Conservation (phyloP, 2,329 filamentous ascomycete genomes). For the Penicillium decumbens region DNA sequence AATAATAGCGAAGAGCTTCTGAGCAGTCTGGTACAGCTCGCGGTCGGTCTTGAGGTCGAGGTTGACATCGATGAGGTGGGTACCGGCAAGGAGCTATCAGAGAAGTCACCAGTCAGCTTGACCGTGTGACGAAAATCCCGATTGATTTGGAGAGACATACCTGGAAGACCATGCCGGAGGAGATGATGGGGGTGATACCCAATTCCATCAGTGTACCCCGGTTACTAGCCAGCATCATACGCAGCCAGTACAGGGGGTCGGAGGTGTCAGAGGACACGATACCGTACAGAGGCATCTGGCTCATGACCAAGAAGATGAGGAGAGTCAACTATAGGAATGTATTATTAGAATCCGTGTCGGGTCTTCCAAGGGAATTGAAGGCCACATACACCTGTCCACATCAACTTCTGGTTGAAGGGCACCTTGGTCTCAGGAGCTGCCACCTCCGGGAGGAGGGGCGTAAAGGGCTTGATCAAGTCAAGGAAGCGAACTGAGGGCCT, state of each 20-base stretch:
- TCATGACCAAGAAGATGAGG: slow-evolving; percentile 99
- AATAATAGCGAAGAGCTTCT: slow-evolving; percentile 98
- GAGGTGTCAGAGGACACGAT: slow-evolving; percentile 99
- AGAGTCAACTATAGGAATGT: slow-evolving; percentile 63
- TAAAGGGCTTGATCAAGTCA: slow-evolving; percentile 98
- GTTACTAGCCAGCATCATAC: slow-evolving; percentile 99
- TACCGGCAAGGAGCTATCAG: slow-evolving; percentile 79
- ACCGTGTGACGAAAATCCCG: not conserved
- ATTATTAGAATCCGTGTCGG: slow-evolving; percentile 14
- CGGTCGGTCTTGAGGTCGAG: slow-evolving; percentile 99
- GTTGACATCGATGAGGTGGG: slow-evolving; percentile 99
- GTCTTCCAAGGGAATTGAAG: slow-evolving; percentile 6
- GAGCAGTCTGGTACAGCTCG: slow-evolving; percentile 98
- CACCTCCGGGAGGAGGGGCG: slow-evolving; percentile 99
- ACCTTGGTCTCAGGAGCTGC: slow-evolving; percentile 97
- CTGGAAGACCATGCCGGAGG: slow-evolving; percentile 99
- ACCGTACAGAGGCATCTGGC: slow-evolving; percentile 98
- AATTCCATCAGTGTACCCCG: slow-evolving; percentile 92
- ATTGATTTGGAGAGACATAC: slow-evolving; percentile 31
- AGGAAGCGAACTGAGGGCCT: slow-evolving; percentile 79
- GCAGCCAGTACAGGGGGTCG: slow-evolving; percentile 98
- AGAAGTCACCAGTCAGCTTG: slow-evolving; percentile 14
- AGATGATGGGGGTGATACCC: slow-evolving; percentile 98
- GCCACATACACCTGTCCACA: slow-evolving; percentile 71
- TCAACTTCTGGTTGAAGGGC: slow-evolving; percentile 96